Conservation (phyloP, 768 basidiomycete species). For the Tulasnella sp. region DNA sequence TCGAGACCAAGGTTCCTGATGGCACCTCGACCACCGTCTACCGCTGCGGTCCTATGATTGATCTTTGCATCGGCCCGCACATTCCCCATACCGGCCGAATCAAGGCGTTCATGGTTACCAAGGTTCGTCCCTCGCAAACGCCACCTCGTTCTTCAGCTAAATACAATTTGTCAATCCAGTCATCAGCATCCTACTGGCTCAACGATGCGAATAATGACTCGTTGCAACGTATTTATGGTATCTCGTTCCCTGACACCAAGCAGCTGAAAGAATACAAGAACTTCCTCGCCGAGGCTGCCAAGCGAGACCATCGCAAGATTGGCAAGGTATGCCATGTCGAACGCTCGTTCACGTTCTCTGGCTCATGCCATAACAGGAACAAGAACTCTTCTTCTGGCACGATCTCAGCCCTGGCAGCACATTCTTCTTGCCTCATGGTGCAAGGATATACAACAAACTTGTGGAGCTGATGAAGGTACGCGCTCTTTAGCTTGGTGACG, state of each 20-base stretch:
- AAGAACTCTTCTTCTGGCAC: slow-evolving; percentile 98
- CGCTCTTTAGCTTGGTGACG: slow-evolving; percentile 27
- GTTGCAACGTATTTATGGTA: slow-evolving; percentile 93
- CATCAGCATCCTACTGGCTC: slow-evolving; percentile 97
- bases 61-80: slow-evolving; percentile 95
- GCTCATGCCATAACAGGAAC: slow-evolving; percentile 54
- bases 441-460: slow-evolving; percentile 92
- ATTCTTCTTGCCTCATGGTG: slow-evolving; percentile 97
- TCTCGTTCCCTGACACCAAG: slow-evolving; percentile 98
- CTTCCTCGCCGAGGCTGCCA: slow-evolving; percentile 96
- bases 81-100: slow-evolving; percentile 97
- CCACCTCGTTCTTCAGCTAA: slow-evolving; percentile 22
- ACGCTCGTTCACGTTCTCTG: not conserved
- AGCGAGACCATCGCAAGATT: slow-evolving; percentile 94
- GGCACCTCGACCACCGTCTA: slow-evolving; percentile 97
- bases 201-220: slow-evolving; percentile 91
- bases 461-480: slow-evolving; percentile 85
- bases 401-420: slow-evolving; percentile 91
- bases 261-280: slow-evolving; percentile 91
- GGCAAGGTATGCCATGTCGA: slow-evolving; percentile 55
- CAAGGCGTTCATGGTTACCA: slow-evolving; percentile 95
- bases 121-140: slow-evolving; percentile 49
- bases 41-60: slow-evolving; percentile 97
- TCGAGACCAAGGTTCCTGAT: slow-evolving; percentile 92
- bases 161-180: slow-evolving; percentile 46